A percentile compares a stretch with the other conserved stretches of the same genome.
Conservation (phyloP, 306 rosid species). For the Sesbania bispinosa region DNA sequence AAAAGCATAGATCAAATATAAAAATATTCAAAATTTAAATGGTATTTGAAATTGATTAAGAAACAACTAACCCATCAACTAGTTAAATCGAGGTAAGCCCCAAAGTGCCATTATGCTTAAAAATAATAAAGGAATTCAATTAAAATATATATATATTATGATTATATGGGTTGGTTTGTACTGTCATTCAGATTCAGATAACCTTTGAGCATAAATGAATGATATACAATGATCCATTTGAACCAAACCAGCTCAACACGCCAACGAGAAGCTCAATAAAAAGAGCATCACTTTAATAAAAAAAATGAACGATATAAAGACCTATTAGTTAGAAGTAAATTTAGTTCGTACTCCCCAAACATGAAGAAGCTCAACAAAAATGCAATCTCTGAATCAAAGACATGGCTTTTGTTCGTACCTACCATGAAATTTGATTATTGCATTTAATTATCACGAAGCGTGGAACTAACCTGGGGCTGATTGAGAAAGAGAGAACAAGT, state of each 20-base stretch:
- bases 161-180: not conserved
- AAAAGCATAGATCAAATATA: not conserved
- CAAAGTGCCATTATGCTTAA: not conserved
- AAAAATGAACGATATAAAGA: not conserved
- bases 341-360: not conserved
- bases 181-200: not conserved
- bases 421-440: not conserved
- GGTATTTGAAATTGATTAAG: not conserved
- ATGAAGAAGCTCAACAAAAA: slow-evolving; percentile 18
- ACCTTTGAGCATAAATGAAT: not conserved
- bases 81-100: not conserved
- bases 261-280: slow-evolving; percentile 7
- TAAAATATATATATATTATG: too few relatives aligned
- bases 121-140: not conserved
- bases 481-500: not conserved
- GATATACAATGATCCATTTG: not conserved
- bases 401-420: not conserved
- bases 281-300: not conserved
- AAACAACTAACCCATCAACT: not conserved
- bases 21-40: not conserved
- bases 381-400: slow-evolving; percentile 7
- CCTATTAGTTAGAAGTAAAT: slow-evolving; percentile 12
- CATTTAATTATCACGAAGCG: not conserved
- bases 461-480: slow-evolving; percentile 33
- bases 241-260: slow-evolving; percentile 17